Conservation (phyloP, 768 basidiomycete genomes). For the Sporobolomyces pararoseus region DNA sequence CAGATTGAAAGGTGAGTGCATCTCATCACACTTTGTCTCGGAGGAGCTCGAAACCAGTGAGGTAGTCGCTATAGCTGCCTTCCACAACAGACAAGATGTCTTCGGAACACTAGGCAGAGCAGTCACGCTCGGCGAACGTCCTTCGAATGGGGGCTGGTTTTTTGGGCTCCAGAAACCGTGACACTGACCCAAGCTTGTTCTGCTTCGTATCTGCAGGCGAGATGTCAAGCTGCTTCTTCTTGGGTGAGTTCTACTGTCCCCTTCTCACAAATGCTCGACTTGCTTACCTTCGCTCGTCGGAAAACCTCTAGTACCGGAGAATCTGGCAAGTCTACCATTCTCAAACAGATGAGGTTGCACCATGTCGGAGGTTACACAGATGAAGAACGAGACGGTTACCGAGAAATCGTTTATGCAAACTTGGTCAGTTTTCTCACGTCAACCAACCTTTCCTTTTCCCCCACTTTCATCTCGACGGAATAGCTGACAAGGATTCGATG, state of each 20-base stretch:
- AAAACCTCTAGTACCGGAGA: not conserved
- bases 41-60: too few relatives aligned
- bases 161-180: too few relatives aligned
- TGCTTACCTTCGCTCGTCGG: not conserved
- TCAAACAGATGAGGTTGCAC: conserved; percentile 98
- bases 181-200: not conserved
- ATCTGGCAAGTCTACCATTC: conserved; percentile 68
- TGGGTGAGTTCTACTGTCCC: conserved; percentile 12
- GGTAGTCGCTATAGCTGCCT: too few relatives aligned
- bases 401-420: conserved; percentile 91
- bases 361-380: conserved; percentile 74
- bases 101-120: too few relatives aligned
- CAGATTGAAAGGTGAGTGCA: not conserved
- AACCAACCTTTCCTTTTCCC: not conserved
- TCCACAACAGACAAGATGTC: too few relatives aligned
- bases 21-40: too few relatives aligned
- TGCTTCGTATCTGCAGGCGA: conserved; percentile 16
- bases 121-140: too few relatives aligned
- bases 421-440: conserved; percentile 52
- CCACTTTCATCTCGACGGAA: too few relatives aligned
- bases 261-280: not conserved
- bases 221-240: conserved; percentile 41
- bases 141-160: too few relatives aligned
- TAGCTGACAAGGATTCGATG: too few relatives aligned
- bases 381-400: conserved; percentile 85